These are phyloP conservation scores for Claviceps paspali DNA, from an alignment of 2,329 filamentous ascomycete genomes.

Conservation along the genomic window DNA sequence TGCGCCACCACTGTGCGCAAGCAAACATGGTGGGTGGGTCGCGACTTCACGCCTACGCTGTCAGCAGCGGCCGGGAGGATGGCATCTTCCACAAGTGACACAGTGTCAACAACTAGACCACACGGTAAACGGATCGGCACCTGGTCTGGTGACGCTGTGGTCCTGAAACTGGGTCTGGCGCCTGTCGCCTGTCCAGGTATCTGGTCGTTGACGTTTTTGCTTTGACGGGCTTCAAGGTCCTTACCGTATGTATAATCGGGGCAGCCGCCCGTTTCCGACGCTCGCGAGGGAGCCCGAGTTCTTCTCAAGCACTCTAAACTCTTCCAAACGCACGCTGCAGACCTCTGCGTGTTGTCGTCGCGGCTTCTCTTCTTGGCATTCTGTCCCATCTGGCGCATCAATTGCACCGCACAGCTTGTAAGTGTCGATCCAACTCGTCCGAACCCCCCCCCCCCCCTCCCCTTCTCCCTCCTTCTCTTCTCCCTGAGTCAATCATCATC, in stretches of 20 bases:
- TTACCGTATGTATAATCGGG: conserved; percentile 5
- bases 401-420: conserved; percentile 5
- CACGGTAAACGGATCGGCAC: conserved; percentile 7
- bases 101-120: not conserved
- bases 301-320: not conserved
- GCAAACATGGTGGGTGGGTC: too few species aligned
- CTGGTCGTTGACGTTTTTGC: conserved; percentile 2
- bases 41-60: too few species aligned
- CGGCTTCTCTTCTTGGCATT: not conserved
- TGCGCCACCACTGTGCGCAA: too few species aligned
- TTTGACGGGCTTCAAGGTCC: conserved; percentile 3
- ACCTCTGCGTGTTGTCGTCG: conserved; percentile 3
- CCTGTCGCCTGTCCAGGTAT: not conserved
- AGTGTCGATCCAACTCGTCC: not conserved
- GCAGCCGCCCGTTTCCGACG: conserved; percentile 3
- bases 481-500: not conserved
- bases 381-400: conserved; percentile 1
- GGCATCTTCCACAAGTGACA: not conserved
- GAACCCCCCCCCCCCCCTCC: not conserved
- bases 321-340: not conserved
- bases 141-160: conserved; percentile 6
- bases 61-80: too few species aligned
- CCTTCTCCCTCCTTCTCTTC: not conserved
- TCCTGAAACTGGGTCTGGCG: not conserved
- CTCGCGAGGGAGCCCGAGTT: not conserved